Base-by-base conservation (phyloP, 2,329 filamentous ascomycete genomes). In the Corynespora cassiicola region DNA sequence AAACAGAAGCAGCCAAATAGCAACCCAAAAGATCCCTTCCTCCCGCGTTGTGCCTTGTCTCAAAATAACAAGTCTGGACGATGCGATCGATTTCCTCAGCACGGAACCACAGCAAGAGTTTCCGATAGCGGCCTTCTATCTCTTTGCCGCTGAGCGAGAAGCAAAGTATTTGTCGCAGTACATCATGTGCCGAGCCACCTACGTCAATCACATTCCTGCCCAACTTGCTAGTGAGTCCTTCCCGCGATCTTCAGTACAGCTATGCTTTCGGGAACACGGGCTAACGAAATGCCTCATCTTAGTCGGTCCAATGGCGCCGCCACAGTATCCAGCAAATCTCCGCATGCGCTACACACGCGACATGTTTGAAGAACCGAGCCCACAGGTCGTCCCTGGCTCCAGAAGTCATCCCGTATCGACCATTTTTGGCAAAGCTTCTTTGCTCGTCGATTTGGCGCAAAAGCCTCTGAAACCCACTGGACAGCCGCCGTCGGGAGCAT, bases 101-200 rank as follows among this genome's bases (percentile, higher is more conserved):
- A 28, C 26, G 10, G 26, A 28, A n/a, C 8, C 7, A 10, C 26
- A 28, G 12, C 26, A 28, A 14, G 26, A 28, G 12, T n/a, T 28
- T 14, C 26, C 26, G 12, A 28, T 28, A 8, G 26, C 26, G 7
- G 12, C 26, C 7, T 15, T 28, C 7, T 28, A 28, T 14, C 12
- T 28, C 11, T 28, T 28, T 14, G 16, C 10, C 26, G 26, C 8
- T 14, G 26, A 28, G 7, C 26, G 26, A 8, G 26, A 28, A 15
- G 26, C 26, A 15, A 28, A 28, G 12, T 28, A 28, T 14, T 14
- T 28, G 7, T 28, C 26, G 26, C 26, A 28, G 12, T 28, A 28
- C 26, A 28, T 28, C 26, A 15, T 14, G 10, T n/a, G 12, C 26
- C 26, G 16, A 15, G 26, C 26, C 12, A 28, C 26, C 26, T 28